Evolutionary conservation across 345 rosid species (phyloP).

Genomic region (Anastatica hierochuntica): DNA sequence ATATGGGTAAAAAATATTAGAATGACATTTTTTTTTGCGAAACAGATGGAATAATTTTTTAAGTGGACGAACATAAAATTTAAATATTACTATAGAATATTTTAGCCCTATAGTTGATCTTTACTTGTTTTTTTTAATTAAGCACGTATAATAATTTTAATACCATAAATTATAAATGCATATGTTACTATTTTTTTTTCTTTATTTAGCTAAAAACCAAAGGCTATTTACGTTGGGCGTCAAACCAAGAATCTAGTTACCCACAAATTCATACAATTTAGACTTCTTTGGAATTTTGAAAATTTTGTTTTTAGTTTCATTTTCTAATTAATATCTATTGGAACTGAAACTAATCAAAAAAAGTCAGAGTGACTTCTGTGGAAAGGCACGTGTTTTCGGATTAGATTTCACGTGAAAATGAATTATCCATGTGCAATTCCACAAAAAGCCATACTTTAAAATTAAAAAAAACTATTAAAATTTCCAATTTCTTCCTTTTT

Average conservation of each 20-base stretch:
- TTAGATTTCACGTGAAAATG: slow-evolving; percentile 27
- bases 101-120: too few species aligned
- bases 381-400: slow-evolving; percentile 27
- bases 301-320: not conserved
- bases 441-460: not conserved
- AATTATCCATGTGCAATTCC: slow-evolving; percentile 28
- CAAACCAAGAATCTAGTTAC: slow-evolving; percentile 15
- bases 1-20: too few species aligned
- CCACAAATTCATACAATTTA: slow-evolving; percentile 17
- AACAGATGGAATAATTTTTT: too few species aligned
- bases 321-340: not conserved
- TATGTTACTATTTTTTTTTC: slow-evolving; percentile 2
- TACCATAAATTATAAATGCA: not conserved
- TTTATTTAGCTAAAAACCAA: not conserved
- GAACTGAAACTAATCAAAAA: slow-evolving; percentile 20
- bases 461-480: slow-evolving; percentile 8
- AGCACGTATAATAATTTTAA: too few species aligned
- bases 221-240: slow-evolving; percentile 4
- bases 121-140: too few species aligned
- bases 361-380: slow-evolving; percentile 19
- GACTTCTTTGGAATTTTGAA: slow-evolving; percentile 14
- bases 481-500: not conserved
- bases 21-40: too few species aligned
- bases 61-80: too few species aligned
- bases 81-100: too few species aligned